phyloP scores from a whole-genome alignment of 371 early-diverging fungal species.

The Mucor circinelloides region DNA sequence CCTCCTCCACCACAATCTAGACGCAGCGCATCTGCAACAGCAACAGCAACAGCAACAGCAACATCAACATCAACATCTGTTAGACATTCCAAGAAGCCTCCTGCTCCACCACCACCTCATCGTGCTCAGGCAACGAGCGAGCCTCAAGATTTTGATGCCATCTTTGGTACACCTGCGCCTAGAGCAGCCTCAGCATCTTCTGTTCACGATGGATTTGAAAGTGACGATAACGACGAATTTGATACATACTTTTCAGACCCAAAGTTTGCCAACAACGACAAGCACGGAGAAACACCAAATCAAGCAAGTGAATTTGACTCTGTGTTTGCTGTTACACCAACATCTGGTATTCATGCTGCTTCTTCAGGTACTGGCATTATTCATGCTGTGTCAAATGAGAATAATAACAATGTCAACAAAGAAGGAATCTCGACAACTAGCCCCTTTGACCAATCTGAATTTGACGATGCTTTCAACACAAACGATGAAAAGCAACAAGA shows the following conservation, averaged over 20 bases:
- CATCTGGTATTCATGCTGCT: background rate
- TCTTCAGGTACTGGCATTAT: background rate
- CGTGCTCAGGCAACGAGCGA: background rate
- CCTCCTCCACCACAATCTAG: conserved; percentile 22
- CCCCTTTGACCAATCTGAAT: background rate
- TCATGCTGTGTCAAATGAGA: background rate
- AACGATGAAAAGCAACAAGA: background rate
- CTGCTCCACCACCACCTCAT: conserved; percentile 16
- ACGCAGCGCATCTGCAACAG: background rate
- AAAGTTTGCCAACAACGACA: conserved; percentile 23
- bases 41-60: background rate
- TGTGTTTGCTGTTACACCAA: conserved; percentile 10
- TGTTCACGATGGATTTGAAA: background rate
- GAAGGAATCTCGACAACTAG: background rate
- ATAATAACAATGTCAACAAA: background rate
- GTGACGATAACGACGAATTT: conserved; percentile 24
- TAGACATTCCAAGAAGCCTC: conserved; percentile 12
- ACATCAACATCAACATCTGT: background rate
- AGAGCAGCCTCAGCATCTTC: background rate
- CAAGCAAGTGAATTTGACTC: conserved; percentile 7
- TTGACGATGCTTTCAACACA: background rate
- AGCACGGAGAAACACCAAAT: conserved; percentile 9
- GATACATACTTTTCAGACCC: conserved; percentile 28
- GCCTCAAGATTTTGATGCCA: conserved; percentile 14
- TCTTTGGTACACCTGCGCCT: conserved; percentile 12